Conservation (phyloP, 192 early-diverging fungal species). For the Diversispora eburnea region DNA sequence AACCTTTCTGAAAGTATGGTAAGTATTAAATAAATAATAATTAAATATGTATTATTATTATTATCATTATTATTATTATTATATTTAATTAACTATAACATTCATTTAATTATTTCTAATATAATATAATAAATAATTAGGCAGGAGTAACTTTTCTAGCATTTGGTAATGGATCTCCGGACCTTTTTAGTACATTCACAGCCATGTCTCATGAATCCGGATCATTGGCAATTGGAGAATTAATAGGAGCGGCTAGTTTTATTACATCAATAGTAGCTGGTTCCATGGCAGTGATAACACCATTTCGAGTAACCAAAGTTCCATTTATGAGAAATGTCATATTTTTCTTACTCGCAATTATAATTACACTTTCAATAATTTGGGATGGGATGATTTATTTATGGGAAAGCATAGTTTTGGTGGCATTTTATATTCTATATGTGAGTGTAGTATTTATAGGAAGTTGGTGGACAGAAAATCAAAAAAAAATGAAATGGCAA, state of each 20-base stretch:
- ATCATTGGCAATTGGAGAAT: constrained; percentile 83
- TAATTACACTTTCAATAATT: constrained; percentile 51
- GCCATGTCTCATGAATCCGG: constrained; percentile 67
- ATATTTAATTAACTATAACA: not conserved
- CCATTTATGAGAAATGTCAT: constrained; percentile 78
- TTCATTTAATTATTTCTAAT: constrained; percentile 4
- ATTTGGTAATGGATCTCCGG: constrained; percentile 88
- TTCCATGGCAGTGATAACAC: constrained; percentile 73
- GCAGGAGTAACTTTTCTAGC: constrained; percentile 78
- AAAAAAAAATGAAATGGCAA: constrained; percentile 38
- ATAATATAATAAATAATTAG: constrained; percentile 12
- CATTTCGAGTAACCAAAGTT: constrained; percentile 64
- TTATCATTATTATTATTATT: no score
- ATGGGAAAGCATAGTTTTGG: constrained; percentile 50
- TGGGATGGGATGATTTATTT: constrained; percentile 54
- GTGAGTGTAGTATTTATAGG: constrained; percentile 59
- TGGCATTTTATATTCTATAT: constrained; percentile 60
- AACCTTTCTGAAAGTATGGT: constrained; percentile 80
- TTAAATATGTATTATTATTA: not conserved
- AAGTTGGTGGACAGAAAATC: constrained; percentile 44
- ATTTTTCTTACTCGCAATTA: constrained; percentile 67
- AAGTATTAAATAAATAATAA: constrained; percentile 18
- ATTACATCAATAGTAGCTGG: constrained; percentile 82
- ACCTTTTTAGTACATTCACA: constrained; percentile 86
- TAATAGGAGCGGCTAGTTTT: constrained; percentile 85